Evolutionary conservation across 345 rosid genomes (phyloP), one percentile per base, ranked within the genome.

Genomic region (Pistacia vera): DNA sequence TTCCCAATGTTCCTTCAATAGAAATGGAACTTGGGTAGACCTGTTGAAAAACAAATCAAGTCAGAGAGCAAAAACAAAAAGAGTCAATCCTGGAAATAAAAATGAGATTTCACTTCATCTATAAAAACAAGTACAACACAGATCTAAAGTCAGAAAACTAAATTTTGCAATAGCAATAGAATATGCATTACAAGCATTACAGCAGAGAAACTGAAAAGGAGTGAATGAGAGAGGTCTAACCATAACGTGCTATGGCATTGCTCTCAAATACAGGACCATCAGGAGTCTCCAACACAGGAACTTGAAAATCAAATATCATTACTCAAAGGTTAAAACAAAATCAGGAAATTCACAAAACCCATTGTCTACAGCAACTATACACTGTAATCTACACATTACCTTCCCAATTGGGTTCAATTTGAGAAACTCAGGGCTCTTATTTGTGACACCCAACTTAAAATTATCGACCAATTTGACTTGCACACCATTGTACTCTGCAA

Each of bases 221-320:
- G 52, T 33, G 20, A 76, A 11, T 28, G 55, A 57, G 57, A 20
- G n/a, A 44, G 38, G 28, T 63, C 80, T 83, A 72, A 97, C 99
- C 98, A 65, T 91, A 94, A 4, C 97, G 91, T 14, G 97, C 90
- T 66, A 97, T 94, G 25, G 99, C 95, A 87, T 97, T 97, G 92
- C 99, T 97, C 91, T 97, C 98, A 59, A 91, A 94, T 4, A 97
- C 49, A 13, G 93, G 80, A 69, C 97, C 98, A 25, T 97, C 96
- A 0, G 98, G 96, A 38, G 99, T 97, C 86, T 97, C 93, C 88
- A 97, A 82, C 75, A 97, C 94, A 13, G 97, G 99, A 84, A 97
- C 90, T 97, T 94, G 79, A 10, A 75, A 78, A 75, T 6, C 44
- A 38, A 0, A 54, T 7, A 70, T 17, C 1, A 25, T 30, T 35